phyloP scores from a whole-genome alignment of 192 early-diverging fungal species.

The Dissophora ornata region DNA sequence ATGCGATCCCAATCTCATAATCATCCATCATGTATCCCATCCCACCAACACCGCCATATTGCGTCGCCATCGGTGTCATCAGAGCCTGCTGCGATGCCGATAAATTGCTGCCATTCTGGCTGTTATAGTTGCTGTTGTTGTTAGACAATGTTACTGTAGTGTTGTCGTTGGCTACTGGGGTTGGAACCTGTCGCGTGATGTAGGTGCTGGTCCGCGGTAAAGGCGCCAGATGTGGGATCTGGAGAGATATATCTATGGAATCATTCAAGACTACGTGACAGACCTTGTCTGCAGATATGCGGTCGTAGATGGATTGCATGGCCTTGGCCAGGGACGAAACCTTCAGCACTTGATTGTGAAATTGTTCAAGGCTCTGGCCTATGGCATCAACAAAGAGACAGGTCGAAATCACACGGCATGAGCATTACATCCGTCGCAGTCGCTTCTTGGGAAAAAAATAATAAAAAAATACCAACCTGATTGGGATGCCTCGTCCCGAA shows the following conservation, averaged over 20 bases:
- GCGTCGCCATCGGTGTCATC: constrained; percentile 36
- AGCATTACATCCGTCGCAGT: no score
- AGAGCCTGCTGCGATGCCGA: constrained; percentile 39
- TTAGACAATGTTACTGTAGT: constrained; percentile 13
- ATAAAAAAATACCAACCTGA: constrained; percentile 35
- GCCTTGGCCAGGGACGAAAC: constrained; percentile 71
- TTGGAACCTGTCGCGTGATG: constrained; percentile 26
- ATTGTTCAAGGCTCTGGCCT: constrained; percentile 31
- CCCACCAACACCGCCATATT: constrained; percentile 30
- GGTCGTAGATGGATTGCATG: constrained; percentile 69
- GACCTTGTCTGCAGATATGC: constrained; percentile 58
- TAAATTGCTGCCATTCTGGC: neutral
- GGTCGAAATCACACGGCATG: neutral
- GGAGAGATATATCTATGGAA: constrained; percentile 80
- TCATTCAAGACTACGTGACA: constrained; percentile 80
- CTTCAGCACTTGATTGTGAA: constrained; percentile 65
- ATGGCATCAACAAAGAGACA: neutral
- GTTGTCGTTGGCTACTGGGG: constrained; percentile 5
- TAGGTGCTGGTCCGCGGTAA: constrained; percentile 25
- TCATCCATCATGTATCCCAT: constrained; percentile 50
- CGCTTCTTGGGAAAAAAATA: no score
- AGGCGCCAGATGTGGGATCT: constrained; percentile 63
- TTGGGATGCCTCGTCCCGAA: constrained; percentile 73
- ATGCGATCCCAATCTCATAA: constrained; percentile 50
- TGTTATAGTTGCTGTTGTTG: neutral